A percentile compares a stretch with the other conserved stretches of the same genome.
Conservation (phyloP, 2,329 filamentous ascomycete species). For the Colletotrichum tabaci region DNA sequence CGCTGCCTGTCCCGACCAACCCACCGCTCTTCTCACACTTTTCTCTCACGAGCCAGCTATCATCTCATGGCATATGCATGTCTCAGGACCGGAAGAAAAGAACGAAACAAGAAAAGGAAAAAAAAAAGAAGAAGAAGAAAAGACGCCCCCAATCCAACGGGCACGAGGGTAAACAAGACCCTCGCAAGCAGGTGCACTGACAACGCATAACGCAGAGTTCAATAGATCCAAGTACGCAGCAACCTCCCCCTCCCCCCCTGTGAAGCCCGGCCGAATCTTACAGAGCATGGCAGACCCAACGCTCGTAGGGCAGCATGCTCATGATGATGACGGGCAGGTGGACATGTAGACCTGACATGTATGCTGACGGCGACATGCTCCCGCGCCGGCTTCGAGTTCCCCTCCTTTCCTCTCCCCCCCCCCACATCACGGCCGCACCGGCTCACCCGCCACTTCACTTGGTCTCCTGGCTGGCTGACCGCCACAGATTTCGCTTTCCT, state of each 20-base stretch:
- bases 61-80: conserved; percentile 22
- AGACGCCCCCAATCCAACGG: neutral
- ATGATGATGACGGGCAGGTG: neutral
- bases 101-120: neutral
- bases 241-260: conserved; percentile 3
- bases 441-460: neutral
- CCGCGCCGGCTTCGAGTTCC: neutral
- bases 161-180: neutral
- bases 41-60: neutral
- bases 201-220: conserved; percentile 26
- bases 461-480: neutral
- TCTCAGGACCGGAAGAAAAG: neutral
- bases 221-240: neutral
- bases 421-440: conserved; percentile 13
- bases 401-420: neutral
- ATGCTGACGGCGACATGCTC: conserved; percentile 11
- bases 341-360: neutral
- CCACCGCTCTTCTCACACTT: conserved; percentile 2
- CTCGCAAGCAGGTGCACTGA: conserved; percentile 7
- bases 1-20: neutral
- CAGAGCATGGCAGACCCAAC: conserved; percentile 7
- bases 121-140: neutral
- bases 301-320: neutral
- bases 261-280: conserved; percentile 20
- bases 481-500: neutral